phyloP scores from a whole-genome alignment of 371 early-diverging fungal species.

The Haplosporangium sp. region DNA sequence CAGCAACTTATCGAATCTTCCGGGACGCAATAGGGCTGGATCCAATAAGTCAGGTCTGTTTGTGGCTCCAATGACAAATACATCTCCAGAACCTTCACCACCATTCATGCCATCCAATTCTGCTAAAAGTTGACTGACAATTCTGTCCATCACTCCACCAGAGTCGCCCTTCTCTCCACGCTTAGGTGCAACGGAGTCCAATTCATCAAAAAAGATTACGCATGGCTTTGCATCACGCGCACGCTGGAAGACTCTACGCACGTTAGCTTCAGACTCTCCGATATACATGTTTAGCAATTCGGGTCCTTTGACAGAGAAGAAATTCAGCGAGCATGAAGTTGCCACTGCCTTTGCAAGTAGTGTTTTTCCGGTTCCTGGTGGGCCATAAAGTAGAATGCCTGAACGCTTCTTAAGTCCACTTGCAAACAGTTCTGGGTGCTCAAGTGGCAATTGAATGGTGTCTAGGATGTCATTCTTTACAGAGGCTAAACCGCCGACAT shows the following conservation, averaged over 20 bases:
- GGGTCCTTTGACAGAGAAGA: conserved; percentile 99
- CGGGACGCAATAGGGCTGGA: conserved; percentile 96
- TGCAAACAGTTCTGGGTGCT: conserved; percentile 97
- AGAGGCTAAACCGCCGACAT: conserved; percentile 98
- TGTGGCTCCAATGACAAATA: conserved; percentile 99
- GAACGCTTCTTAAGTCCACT: conserved; percentile 98
- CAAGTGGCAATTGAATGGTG: conserved; percentile 98
- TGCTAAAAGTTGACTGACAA: conserved; percentile 95
- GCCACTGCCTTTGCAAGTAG: conserved; percentile 99
- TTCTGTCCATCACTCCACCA: conserved; percentile 99
- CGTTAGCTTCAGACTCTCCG: conserved; percentile 97
- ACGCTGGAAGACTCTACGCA: conserved; percentile 97
- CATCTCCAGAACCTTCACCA: conserved; percentile 77
- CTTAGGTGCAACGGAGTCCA: conserved; percentile 99
- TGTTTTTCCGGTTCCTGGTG: conserved; percentile 99
- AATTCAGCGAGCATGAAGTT: conserved; percentile 96
- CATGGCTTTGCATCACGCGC: conserved; percentile 99
- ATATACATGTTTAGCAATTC: conserved; percentile 96
- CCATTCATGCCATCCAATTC: conserved; percentile 95
- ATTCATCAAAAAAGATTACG: conserved; percentile 99
- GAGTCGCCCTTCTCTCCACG: conserved; percentile 97
- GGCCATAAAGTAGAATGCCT: conserved; percentile 95
- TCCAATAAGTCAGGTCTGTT: conserved; percentile 99
- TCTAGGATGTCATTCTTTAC: conserved; percentile 98
- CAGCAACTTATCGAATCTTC: conserved; percentile 95